Base-by-base conservation (phyloP, 176 grass and related monocot genomes). In the Lolium perenne region DNA sequence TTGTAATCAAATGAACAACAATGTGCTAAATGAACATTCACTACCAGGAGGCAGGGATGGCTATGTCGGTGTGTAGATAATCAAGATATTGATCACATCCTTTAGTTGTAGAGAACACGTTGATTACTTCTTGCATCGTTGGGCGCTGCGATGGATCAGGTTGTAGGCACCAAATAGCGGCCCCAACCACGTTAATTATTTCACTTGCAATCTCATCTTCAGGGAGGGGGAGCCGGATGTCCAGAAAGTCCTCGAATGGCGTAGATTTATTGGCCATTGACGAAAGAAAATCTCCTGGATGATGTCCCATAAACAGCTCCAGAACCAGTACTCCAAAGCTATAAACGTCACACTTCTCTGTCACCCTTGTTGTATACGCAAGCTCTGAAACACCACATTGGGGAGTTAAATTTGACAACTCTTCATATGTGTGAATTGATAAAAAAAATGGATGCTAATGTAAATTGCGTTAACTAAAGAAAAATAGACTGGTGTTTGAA, bases 321-420 rank as follows among this genome's bases (percentile, higher is more conserved):
- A 64, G 11, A 29, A 64, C 61, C 1, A 64, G 10, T 26, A 64
- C 61, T 6, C 61, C 61, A 29, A 64, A 64, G 32, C 29, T 68
- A 16, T 68, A 68, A 38, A 68, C 64, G 16, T 68, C 64, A 3
- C 64, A 67, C 64, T 67, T 67, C 26, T 66, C 63, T 8, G 26
- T 38, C 63, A 66, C 63, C 13, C 63, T 66, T 16, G 62, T 66
- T 16, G 62, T 66, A 26, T 66, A 66, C 35, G 63, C 63, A 66
- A 66, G 63, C 26, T 66, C 63, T 66, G 26, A 35, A 64, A 14
- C 4, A 32, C 13, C 63, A 66, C 26, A 66, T 16, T 8, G 13
- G 25, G 14, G 26, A 66, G 63, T 66, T 38, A 66, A 17, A 12
- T 62, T 25, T 62, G 59, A 12, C 1, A 61, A 11, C n/a, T 50